Base-by-base conservation (phyloP, 2,329 filamentous ascomycete species). In the Sporothrix brunneoviolacea region DNA sequence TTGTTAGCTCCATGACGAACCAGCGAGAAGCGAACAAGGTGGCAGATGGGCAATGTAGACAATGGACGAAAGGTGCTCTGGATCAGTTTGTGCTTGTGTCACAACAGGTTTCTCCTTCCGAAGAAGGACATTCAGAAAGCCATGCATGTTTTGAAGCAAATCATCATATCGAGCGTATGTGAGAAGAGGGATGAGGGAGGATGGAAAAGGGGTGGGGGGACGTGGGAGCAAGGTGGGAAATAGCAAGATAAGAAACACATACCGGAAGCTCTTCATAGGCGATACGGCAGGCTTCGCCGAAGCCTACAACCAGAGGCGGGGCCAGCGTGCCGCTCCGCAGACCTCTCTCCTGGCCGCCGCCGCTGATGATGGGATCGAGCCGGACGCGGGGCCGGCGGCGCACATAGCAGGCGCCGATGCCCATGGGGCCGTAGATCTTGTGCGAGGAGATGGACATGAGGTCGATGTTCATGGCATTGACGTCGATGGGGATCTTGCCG, bases 401-500 rank as follows among this genome's bases (percentile, higher is more conserved):
- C 43, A 98, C 88, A 64, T 91, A 98, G 71, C 93, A 98, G 52
- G 93, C 93, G 53, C 93, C 93, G 51, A 98, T 88, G 30, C 93
- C 93, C 75, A 95, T 98, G 48, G 93, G 93, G 22, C 93, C 93
- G 65, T 98, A 98, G 49, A 98, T 95, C 72, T 98, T 98, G 73
- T 98, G 93, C 27, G 88, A 91, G 8, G 93, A 97, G 54, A 98
- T 96, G 27, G 91, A 97, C 91, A 98, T 96, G 64, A 98, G 73
- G 65, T 98, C 93, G 57, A 98, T 85, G 68, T 96, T 94, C 89
- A 95, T 91, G 69, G 88, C 87, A 68, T 97, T 96, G 63, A 98
- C 93, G 62, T 96, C 90, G 42, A 98, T 73, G 0, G 91, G 89
- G 44, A 98, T 96, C 75, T 98, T 98, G 64, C 93, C 93, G n/a